Evolutionary conservation across 176 grass and related monocot genomes (phyloP), one percentile per base, ranked within the genome.

Genomic region (Triticum dicoccoides): DNA sequence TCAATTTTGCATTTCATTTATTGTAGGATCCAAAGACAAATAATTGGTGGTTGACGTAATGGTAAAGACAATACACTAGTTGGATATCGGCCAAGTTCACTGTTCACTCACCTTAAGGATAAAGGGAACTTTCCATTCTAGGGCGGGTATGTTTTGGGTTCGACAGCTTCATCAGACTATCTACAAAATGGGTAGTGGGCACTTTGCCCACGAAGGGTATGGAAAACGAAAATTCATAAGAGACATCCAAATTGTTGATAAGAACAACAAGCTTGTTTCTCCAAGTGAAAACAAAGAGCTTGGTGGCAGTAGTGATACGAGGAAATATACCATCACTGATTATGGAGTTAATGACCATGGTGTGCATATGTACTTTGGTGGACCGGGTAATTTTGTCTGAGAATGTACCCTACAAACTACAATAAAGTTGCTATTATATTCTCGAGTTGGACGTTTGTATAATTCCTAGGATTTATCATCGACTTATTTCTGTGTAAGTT

Each of bases 21-120:
- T 2, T 15, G 17, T 74, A 89, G 82, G 88, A 89, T 11, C 74
- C 5, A 11, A 84, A 82, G 13, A 71, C 18, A 21, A 39, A 41
- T 4, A 62, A 86, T 51, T 90, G 83, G 88, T 86, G 83, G 83
- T 14, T 90, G 15, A 5, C 13, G 11, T 69, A 35, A 35, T 2
- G 49, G 35, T 18, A 15, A 77, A 51, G 13, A 23, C 0, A 66
- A 34, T 30, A 90, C 21, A 21, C 76, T 33, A 12, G 21, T 82
- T 35, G 83, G 78, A 69, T 89, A 89, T 29, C 85, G 88, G 76
- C 88, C 82, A 18, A 65, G 49, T 8, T 44, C 21, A 41, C 13
- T 89, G 6, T 89, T 89, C 23, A 25, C 7, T 30, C 0, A 3
- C 61, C 3, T 88, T 23, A 58, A 14, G 0, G 69, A 80, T 7